phyloP scores from a whole-genome alignment of 2,329 filamentous ascomycete genomes.

The Aspergillus pseudoterreus region DNA sequence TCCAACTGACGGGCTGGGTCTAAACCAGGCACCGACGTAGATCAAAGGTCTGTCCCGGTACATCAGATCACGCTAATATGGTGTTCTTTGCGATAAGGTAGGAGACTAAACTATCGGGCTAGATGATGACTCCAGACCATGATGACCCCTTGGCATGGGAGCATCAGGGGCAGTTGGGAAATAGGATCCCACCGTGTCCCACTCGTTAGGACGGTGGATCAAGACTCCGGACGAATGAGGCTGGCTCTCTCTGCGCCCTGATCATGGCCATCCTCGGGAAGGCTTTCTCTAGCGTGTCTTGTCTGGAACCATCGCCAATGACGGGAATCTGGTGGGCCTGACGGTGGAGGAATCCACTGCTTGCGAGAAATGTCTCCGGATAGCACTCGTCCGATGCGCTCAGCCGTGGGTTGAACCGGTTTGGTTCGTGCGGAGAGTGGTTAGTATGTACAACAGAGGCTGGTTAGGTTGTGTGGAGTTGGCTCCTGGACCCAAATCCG shows the following conservation, averaged over 20 bases:
- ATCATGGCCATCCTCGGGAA: background rate
- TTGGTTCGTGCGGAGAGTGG: slow-evolving; percentile 11
- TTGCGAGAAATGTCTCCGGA: slow-evolving; percentile 15
- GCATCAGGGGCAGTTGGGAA: no score
- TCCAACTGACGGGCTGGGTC: no score
- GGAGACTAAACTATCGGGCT: no score
- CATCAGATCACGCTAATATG: no score
- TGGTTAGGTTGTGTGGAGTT: no score
- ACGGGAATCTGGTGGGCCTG: slow-evolving; percentile 13
- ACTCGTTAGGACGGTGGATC: background rate
- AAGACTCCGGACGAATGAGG: background rate
- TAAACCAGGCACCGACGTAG: no score
- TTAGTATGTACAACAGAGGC: background rate
- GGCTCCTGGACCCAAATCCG: no score
- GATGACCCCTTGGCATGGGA: no score
- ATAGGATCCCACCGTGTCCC: no score
- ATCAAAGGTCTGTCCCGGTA: no score
- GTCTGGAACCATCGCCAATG: slow-evolving; percentile 8
- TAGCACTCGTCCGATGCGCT: slow-evolving; percentile 9
- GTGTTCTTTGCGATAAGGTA: no score
- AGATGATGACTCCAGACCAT: no score
- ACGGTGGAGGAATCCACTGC: slow-evolving; percentile 10
- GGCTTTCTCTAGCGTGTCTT: background rate
- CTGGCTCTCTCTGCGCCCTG: background rate
- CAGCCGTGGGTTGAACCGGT: background rate